Evolutionary conservation across 306 rosid species (phyloP).

Genomic region (Cucumis cinereus): DNA sequence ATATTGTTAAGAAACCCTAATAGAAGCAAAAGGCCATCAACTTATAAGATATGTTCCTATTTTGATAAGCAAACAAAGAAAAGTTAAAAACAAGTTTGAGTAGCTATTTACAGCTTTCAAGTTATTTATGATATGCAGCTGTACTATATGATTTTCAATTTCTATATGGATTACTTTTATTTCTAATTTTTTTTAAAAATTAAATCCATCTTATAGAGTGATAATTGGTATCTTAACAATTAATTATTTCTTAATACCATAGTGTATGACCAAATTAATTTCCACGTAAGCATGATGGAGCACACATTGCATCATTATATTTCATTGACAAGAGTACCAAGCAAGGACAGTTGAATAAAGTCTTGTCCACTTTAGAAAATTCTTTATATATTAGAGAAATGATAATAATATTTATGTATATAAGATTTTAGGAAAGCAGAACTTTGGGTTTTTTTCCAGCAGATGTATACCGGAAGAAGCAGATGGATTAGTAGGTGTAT

Average conservation of each 20-base stretch:
- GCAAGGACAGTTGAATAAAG: conserved; percentile 8
- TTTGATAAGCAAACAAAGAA: not conserved
- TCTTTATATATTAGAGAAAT: not conserved
- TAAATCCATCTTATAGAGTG: too few relatives aligned
- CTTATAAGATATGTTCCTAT: not conserved
- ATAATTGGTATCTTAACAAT: too few relatives aligned
- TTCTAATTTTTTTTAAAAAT: not conserved
- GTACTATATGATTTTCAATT: not conserved
- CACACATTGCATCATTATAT: conserved; percentile 9
- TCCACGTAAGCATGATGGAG: conserved; percentile 14
- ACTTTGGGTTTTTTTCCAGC: too few relatives aligned
- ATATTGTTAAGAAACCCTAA: not conserved
- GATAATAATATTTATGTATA: too few relatives aligned
- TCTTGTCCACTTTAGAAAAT: not conserved
- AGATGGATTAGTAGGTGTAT: too few relatives aligned
- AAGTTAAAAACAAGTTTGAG: not conserved
- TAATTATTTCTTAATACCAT: not conserved
- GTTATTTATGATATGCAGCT: not conserved
- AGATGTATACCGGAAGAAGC: too few relatives aligned
- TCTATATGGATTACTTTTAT: not conserved
- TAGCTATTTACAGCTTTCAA: not conserved
- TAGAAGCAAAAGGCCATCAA: not conserved
- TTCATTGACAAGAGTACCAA: not conserved
- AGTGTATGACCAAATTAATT: not conserved
- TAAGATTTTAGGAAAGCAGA: too few relatives aligned